These are phyloP conservation scores for Lentinula detonsa DNA, from an alignment of 768 basidiomycete genomes.

Conservation along the genomic window DNA sequence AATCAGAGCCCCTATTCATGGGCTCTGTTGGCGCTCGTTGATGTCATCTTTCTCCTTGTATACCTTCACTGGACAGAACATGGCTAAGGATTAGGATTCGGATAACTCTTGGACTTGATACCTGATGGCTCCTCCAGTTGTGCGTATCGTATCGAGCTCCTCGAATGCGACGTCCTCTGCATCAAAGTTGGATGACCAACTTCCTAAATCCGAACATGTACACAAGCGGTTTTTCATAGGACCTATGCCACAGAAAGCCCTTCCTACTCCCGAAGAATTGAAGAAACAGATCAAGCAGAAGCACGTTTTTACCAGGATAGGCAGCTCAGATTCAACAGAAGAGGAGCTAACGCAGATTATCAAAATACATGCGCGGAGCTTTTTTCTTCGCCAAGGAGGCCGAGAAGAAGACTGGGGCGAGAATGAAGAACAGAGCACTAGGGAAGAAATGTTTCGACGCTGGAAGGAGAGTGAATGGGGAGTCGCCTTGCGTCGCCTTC, in stretches of 20 bases:
- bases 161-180: not conserved
- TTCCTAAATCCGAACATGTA: conserved; percentile 17
- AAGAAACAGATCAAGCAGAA: conserved; percentile 20
- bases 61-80: not conserved
- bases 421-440: conserved; percentile 38
- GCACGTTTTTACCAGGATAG: conserved; percentile 9
- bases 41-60: not conserved
- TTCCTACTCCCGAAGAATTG: conserved; percentile 32
- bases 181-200: conserved; percentile 1
- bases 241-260: conserved; percentile 63
- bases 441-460: conserved; percentile 50
- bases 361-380: conserved; percentile 53
- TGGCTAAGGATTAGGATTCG: not conserved
- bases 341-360: conserved; percentile 41
- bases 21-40: not conserved
- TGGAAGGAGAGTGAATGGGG: conserved; percentile 73
- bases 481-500: conserved; percentile 21
- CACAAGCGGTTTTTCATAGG: conserved; percentile 66
- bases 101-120: not conserved
- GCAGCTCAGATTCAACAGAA: conserved; percentile 24
- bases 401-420: conserved; percentile 62
- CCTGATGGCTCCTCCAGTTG: not conserved
- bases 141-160: not conserved
- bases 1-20: not conserved
- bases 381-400: conserved; percentile 64